Conservation (phyloP, 805 yeast genomes). For the Scheffersomyces amazonensis region DNA sequence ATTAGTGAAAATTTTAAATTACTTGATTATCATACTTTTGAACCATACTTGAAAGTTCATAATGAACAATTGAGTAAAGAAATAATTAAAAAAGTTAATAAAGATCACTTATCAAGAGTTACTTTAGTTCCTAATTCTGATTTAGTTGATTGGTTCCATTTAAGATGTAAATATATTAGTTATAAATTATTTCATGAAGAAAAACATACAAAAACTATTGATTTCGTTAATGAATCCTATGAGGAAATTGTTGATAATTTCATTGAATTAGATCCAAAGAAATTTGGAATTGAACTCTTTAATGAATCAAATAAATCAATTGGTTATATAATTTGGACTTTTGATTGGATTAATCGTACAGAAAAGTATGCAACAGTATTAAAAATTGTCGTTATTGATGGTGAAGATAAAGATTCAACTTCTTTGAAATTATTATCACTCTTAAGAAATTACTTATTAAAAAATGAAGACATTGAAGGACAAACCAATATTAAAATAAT, state of each 20-base stretch:
- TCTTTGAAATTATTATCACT: constrained; percentile 10
- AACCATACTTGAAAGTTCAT: constrained; percentile 18
- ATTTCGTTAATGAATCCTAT: constrained; percentile 15
- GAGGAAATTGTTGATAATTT: constrained; percentile 19
- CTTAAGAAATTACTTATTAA: constrained; percentile 9
- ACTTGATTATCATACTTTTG: constrained; percentile 29
- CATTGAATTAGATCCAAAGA: constrained; percentile 21
- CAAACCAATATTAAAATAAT: constrained; percentile 15
- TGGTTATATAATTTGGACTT: constrained; percentile 39
- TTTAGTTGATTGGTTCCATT: constrained; percentile 40
- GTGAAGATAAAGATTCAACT: constrained; percentile 13
- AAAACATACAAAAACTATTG: constrained; percentile 9
- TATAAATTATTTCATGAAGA: constrained; percentile 17
- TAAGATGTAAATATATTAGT: constrained; percentile 32
- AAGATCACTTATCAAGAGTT: constrained; percentile 30
- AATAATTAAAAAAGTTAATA: constrained; percentile 14
- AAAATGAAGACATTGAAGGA: constrained; percentile 3
- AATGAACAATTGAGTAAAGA: constrained; percentile 15
- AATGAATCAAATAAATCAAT: constrained; percentile 12
- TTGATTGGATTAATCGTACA: constrained; percentile 24
- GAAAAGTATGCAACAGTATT: constrained; percentile 25
- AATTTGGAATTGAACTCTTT: constrained; percentile 28
- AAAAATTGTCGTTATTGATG: constrained; percentile 21
- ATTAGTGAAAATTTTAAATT: constrained; percentile 8
- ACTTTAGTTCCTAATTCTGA: constrained; percentile 25